Evolutionary conservation across 768 basidiomycete genomes (phyloP).

Genomic region (Tylopilus felleus): DNA sequence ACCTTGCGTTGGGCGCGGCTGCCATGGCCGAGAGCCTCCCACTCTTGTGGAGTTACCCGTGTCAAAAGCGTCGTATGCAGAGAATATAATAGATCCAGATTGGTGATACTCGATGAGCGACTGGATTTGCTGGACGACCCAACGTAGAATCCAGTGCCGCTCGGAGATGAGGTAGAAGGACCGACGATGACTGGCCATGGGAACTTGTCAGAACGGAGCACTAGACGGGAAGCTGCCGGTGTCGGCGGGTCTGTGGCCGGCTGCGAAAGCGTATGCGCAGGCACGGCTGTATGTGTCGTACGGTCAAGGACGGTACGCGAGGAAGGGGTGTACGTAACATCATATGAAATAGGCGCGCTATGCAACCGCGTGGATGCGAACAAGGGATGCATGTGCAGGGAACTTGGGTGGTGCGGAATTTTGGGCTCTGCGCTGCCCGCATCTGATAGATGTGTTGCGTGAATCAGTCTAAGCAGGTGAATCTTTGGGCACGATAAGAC

Average conservation of each 20-base stretch:
- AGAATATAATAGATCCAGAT: slow-evolving; percentile 60
- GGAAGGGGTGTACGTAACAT: slow-evolving; percentile 54
- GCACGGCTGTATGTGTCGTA: slow-evolving; percentile 50
- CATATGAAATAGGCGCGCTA: slow-evolving; percentile 60
- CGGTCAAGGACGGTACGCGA: slow-evolving; percentile 56
- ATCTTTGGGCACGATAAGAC: slow-evolving; percentile 16
- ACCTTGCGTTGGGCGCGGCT: slow-evolving; percentile 57
- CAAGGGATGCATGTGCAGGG: slow-evolving; percentile 61
- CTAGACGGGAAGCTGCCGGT: slow-evolving; percentile 41
- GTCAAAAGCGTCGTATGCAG: slow-evolving; percentile 53
- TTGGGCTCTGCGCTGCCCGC: slow-evolving; percentile 24
- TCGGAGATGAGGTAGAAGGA: slow-evolving; percentile 29
- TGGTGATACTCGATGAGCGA: slow-evolving; percentile 44
- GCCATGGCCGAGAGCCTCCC: slow-evolving; percentile 55
- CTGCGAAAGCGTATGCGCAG: slow-evolving; percentile 52
- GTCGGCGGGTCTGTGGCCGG: slow-evolving; percentile 64
- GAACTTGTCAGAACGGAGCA: slow-evolving; percentile 54
- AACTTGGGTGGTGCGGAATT: slow-evolving; percentile 25
- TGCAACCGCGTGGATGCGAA: slow-evolving; percentile 54
- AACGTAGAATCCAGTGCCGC: slow-evolving; percentile 27
- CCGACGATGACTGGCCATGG: slow-evolving; percentile 59
- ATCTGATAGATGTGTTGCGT: slow-evolving; percentile 8
- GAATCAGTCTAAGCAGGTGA: slow-evolving; percentile 4
- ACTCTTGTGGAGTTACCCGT: slow-evolving; percentile 62
- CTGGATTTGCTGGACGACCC: slow-evolving; percentile 20